Evolutionary conservation across 352 stramenopile species (phyloP).

Genomic region (Aphanomyces astaci): DNA sequence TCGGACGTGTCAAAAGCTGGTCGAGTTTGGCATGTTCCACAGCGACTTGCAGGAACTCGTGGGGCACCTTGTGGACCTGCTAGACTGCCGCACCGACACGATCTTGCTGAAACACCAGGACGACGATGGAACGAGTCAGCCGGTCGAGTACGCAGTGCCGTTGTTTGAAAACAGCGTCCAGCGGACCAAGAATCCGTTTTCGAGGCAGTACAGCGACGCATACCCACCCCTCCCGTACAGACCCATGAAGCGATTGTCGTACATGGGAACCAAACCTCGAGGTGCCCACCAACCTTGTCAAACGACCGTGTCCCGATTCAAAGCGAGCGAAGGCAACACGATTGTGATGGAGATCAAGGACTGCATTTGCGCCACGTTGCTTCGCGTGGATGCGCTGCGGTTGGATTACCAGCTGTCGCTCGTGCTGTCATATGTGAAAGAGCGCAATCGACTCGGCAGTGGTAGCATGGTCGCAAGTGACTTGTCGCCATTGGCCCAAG

Average conservation of each 20-base stretch:
- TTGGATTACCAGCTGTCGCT: slow-evolving; percentile 61
- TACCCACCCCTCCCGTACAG: neutral
- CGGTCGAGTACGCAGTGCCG: neutral
- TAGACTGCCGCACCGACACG: slow-evolving; percentile 45
- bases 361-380: slow-evolving; percentile 55
- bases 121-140: neutral
- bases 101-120: neutral
- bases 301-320: slow-evolving; percentile 25
- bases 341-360: slow-evolving; percentile 74
- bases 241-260: neutral
- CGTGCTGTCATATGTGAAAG: slow-evolving; percentile 27
- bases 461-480: slow-evolving; percentile 4
- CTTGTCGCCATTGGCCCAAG: slow-evolving; percentile 6
- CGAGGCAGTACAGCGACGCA: slow-evolving; percentile 5
- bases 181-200: slow-evolving; percentile 3
- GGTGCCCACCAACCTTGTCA: neutral
- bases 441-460: neutral
- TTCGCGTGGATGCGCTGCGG: slow-evolving; percentile 50
- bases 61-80: slow-evolving; percentile 28
- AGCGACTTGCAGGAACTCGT: slow-evolving; percentile 36
- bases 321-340: slow-evolving; percentile 31
- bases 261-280: neutral
- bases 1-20: slow-evolving; percentile 47
- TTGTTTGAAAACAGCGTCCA: slow-evolving; percentile 22
- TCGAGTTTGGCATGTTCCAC: slow-evolving; percentile 61